Conservation (phyloP, 495 filamentous ascomycete genomes). For the Mytilinidion resinicola region DNA sequence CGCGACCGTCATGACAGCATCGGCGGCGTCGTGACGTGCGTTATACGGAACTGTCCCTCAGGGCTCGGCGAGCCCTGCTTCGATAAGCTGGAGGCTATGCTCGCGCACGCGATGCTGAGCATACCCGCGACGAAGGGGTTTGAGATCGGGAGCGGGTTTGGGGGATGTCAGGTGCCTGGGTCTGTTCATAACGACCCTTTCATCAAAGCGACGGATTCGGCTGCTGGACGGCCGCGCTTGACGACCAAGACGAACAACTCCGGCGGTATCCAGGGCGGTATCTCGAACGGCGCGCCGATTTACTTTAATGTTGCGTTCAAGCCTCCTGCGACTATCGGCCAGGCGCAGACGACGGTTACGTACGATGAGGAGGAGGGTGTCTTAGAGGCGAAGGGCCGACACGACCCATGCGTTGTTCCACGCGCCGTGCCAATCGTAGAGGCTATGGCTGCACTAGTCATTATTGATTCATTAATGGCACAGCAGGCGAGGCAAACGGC, state of each 20-base stretch:
- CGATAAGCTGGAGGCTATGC: conserved; percentile 89
- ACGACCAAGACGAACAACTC: conserved; percentile 95
- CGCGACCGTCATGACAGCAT: conserved; percentile 83
- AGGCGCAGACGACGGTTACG: conserved; percentile 77
- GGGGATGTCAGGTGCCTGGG: conserved; percentile 78
- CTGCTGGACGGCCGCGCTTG: conserved; percentile 44
- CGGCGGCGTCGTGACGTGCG: conserved; percentile 92
- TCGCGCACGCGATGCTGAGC: conserved; percentile 94
- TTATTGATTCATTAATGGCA: conserved; percentile 87
- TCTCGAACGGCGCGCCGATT: conserved; percentile 88
- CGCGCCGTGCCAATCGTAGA: conserved; percentile 94
- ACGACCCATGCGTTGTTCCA: conserved; percentile 94
- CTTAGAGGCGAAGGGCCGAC: conserved; percentile 87
- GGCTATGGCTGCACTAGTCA: conserved; percentile 83
- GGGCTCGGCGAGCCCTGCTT: conserved; percentile 94
- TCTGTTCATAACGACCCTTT: conserved; percentile 94
- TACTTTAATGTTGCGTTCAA: conserved; percentile 98
- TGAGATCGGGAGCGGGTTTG: conserved; percentile 92
- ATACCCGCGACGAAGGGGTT: conserved; percentile 97
- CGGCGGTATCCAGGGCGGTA: conserved; percentile 93
- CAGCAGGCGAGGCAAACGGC: conserved; percentile 60
- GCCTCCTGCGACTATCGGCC: conserved; percentile 89
- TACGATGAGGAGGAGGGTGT: conserved; percentile 68
- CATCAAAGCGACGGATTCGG: conserved; percentile 42
- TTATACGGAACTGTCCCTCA: conserved; percentile 81